Evolutionary conservation across 495 filamentous ascomycete genomes (phyloP).

Genomic region (Penicillium cinerascens): DNA sequence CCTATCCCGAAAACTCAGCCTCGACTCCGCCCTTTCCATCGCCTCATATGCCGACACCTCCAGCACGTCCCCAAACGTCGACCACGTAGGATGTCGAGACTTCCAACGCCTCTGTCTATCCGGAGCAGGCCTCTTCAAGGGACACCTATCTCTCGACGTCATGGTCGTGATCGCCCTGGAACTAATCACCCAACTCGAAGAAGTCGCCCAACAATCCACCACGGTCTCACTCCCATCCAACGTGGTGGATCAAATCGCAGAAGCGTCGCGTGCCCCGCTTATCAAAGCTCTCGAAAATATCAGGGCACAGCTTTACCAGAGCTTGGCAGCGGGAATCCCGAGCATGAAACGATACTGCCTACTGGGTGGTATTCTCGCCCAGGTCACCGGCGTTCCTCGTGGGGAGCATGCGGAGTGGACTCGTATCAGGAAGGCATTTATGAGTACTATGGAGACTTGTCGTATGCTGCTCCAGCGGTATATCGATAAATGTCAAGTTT

Average conservation of each 20-base stretch:
- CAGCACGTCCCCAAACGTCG: conserved; percentile 10
- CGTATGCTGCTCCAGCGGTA: conserved; percentile 9
- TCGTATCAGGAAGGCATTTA: conserved; percentile 9
- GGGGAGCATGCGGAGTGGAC: conserved; percentile 4
- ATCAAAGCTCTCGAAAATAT: conserved; percentile 17
- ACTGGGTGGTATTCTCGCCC: conserved; percentile 13
- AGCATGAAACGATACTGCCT: conserved; percentile 25
- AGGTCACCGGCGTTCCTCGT: conserved; percentile 4
- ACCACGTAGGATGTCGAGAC: conserved; percentile 30
- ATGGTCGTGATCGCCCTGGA: conserved; percentile 33
- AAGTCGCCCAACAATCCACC: conserved; percentile 3
- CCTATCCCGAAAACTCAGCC: conserved; percentile 44
- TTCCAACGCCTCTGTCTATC: conserved; percentile 22
- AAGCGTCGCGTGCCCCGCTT: conserved; percentile 9
- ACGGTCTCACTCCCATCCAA: background rate
- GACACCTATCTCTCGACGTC: conserved; percentile 30
- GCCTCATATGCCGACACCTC: conserved; percentile 29
- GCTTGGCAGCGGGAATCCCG: conserved; percentile 19
- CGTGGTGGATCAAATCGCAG: conserved; percentile 8
- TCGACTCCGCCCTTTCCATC: conserved; percentile 43
- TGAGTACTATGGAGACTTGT: conserved; percentile 11
- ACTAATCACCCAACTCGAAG: conserved; percentile 37
- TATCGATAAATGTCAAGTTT: background rate
- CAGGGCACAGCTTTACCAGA: conserved; percentile 10
- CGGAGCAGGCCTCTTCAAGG: conserved; percentile 43